These are phyloP conservation scores for Pythium myriotylum DNA, from an alignment of 352 stramenopile species.

Conservation along the genomic window DNA sequence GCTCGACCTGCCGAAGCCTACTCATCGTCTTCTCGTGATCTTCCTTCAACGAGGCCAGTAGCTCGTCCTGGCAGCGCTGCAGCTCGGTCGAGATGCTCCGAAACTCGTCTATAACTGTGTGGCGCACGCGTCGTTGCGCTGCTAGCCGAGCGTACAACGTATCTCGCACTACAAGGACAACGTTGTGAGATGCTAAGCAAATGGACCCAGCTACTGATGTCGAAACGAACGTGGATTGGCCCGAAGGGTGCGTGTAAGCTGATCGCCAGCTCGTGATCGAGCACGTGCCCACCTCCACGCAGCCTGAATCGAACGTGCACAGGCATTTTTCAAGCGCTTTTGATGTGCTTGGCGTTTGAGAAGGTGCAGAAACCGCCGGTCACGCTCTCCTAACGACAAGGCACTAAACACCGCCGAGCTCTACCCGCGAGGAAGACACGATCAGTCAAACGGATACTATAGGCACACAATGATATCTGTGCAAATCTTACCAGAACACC, in stretches of 20 bases:
- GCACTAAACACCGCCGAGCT: constrained; percentile 69
- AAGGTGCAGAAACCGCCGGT: constrained; percentile 62
- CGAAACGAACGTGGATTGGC: constrained; percentile 4
- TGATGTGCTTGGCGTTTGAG: constrained; percentile 50
- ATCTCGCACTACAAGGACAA: constrained; percentile 11
- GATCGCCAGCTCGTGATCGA: neutral
- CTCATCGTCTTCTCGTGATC: constrained; percentile 48
- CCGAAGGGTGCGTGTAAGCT: constrained; percentile 1
- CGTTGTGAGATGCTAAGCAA: neutral
- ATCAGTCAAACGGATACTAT: no score
- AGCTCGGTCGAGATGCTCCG: constrained; percentile 45
- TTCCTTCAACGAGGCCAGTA: constrained; percentile 43
- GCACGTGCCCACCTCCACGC: constrained; percentile 37
- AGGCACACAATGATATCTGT: no score
- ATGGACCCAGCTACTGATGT: neutral
- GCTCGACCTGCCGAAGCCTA: constrained; percentile 42
- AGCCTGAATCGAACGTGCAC: constrained; percentile 64
- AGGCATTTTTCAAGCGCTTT: constrained; percentile 41
- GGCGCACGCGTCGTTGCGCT: constrained; percentile 54
- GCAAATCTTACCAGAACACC: constrained; percentile 55
- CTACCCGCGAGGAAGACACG: constrained; percentile 21
- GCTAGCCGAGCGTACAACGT: constrained; percentile 39
- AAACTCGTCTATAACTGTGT: constrained; percentile 44
- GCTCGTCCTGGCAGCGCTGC: constrained; percentile 45
- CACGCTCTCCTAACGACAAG: constrained; percentile 53